A percentile compares a stretch with the other conserved stretches of the same genome.
Conservation (phyloP, 2,329 filamentous ascomycete genomes). For the Nannizziopsis arthrosporioides region DNA sequence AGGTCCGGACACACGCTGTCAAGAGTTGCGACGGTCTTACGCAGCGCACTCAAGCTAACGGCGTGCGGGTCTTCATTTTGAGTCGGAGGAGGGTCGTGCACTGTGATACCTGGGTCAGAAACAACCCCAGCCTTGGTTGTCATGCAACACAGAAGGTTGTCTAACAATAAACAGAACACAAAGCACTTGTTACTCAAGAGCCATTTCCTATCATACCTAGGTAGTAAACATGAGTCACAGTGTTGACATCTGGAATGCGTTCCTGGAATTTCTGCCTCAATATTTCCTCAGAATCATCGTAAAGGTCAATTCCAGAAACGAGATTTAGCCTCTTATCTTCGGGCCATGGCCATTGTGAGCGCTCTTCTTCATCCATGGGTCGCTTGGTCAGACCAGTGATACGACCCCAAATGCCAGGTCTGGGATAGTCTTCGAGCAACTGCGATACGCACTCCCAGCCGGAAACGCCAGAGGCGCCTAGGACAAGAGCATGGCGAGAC, state of each 20-base stretch:
- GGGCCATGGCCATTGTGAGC: conserved; percentile 27
- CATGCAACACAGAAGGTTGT: not conserved
- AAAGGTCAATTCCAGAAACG: conserved; percentile 31
- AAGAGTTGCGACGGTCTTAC: conserved; percentile 16
- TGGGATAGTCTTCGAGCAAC: conserved; percentile 28
- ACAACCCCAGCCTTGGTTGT: not conserved
- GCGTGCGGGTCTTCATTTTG: conserved; percentile 3
- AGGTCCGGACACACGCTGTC: conserved; percentile 17
- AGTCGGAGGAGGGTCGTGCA: conserved; percentile 11
- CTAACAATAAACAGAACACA: not conserved
- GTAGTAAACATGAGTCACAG: conserved; percentile 18
- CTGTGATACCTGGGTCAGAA: conserved; percentile 1
- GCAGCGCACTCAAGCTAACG: conserved; percentile 12
- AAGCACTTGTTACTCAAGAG: not conserved
- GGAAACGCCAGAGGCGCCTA: conserved; percentile 34
- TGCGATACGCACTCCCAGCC: conserved; percentile 36
- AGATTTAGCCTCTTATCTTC: conserved; percentile 28
- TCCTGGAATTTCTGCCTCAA: conserved; percentile 14
- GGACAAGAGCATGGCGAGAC: conserved; percentile 27
- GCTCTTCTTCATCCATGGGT: conserved; percentile 25
- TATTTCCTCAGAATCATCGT: conserved; percentile 15
- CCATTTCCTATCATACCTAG: conserved; percentile 1
- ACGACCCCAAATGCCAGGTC: conserved; percentile 24
- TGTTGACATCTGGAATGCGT: conserved; percentile 14
- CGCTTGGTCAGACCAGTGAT: conserved; percentile 34